These are phyloP conservation scores for Pichia inconspicua DNA, from an alignment of 1,139 yeast genomes.

Conservation along the genomic window DNA sequence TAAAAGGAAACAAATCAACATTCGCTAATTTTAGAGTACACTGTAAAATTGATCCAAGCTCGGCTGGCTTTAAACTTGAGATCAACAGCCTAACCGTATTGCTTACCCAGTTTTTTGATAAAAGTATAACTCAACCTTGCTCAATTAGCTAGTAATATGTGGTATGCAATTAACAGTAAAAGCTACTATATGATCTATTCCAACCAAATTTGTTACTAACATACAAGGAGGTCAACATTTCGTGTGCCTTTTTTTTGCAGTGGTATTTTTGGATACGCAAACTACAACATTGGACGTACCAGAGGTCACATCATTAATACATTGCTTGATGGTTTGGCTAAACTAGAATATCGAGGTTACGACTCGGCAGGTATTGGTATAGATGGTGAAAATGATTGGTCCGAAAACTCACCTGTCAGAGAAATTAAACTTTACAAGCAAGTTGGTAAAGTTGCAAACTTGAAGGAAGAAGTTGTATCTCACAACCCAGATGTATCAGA, in stretches of 20 bases:
- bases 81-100: background rate
- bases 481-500: constrained; percentile 50
- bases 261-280: constrained; percentile 98
- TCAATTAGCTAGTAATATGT: background rate
- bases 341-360: constrained; percentile 96
- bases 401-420: constrained; percentile 30
- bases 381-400: constrained; percentile 69
- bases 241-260: constrained; percentile 28
- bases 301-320: constrained; percentile 90
- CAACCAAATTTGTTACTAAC: background rate
- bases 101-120: too few species aligned
- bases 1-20: background rate
- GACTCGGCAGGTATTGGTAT: constrained; percentile 96
- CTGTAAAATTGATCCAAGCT: background rate
- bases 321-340: constrained; percentile 82
- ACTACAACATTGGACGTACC: constrained; percentile 84
- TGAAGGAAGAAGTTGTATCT: constrained; percentile 59
- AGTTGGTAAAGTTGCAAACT: constrained; percentile 84
- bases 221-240: background rate
- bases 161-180: background rate
- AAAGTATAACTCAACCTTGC: background rate
- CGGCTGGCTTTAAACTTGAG: background rate
- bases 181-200: too few species aligned
- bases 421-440: constrained; percentile 64
- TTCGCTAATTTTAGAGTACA: background rate